Conservation (phyloP, 495 filamentous ascomycete species). For the Aspergillus heteromorphus region DNA sequence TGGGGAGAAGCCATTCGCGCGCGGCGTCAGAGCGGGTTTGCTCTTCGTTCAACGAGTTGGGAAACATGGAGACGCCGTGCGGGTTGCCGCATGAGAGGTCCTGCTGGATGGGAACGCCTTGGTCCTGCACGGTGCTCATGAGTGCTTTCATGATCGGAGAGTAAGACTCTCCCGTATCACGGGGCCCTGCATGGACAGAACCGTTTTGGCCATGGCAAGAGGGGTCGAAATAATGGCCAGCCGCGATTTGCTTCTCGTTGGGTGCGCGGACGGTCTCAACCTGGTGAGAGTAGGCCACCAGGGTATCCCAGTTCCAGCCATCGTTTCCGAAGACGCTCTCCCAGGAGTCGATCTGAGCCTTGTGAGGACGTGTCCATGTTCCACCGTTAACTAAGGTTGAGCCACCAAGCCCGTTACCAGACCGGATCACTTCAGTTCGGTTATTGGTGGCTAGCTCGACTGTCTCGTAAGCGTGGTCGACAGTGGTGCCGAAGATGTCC, state of each 20-base stretch:
- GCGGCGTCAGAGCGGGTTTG: slow-evolving; percentile 36
- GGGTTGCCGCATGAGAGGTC: slow-evolving; percentile 23
- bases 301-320: slow-evolving; percentile 48
- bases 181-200: slow-evolving; percentile 21
- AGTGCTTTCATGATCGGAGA: slow-evolving; percentile 20
- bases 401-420: slow-evolving; percentile 42
- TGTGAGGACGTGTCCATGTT: slow-evolving; percentile 41
- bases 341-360: slow-evolving; percentile 48
- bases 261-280: slow-evolving; percentile 16
- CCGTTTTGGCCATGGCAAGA: slow-evolving; percentile 23
- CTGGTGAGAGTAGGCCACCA: slow-evolving; percentile 39
- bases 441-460: slow-evolving; percentile 12
- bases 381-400: slow-evolving; percentile 52
- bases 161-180: slow-evolving; percentile 15
- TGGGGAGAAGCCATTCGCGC: slow-evolving; percentile 44
- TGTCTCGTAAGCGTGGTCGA: slow-evolving; percentile 18
- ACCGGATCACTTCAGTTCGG: slow-evolving; percentile 11
- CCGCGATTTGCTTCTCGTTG: slow-evolving; percentile 11
- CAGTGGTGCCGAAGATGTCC: slow-evolving; percentile 26
- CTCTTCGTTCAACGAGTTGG: slow-evolving; percentile 17
- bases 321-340: slow-evolving; percentile 37
- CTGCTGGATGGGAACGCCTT: slow-evolving; percentile 14
- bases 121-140: slow-evolving; percentile 13
- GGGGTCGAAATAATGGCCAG: slow-evolving; percentile 18
- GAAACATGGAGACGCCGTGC: slow-evolving; percentile 26